Evolutionary conservation across 306 rosid species (phyloP).

Genomic region (Clitoria ternatea): DNA sequence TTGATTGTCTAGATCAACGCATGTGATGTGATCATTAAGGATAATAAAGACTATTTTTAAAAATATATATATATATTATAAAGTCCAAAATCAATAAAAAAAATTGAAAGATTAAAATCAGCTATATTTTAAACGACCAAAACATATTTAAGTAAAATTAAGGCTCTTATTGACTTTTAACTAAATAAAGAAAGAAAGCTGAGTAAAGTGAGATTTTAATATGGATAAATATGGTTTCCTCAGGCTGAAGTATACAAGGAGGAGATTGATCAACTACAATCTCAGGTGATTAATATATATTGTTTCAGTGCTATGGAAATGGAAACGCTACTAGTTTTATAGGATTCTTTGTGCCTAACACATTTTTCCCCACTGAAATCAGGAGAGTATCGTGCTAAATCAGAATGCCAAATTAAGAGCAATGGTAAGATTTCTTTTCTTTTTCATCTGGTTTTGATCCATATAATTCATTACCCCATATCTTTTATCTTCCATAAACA

Average conservation of each 20-base stretch:
- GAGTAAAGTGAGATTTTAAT: neutral
- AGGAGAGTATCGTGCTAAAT: conserved; percentile 47
- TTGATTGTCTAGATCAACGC: no score
- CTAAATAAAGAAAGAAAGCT: neutral
- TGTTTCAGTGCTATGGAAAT: neutral
- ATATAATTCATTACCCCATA: neutral
- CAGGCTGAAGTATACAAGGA: conserved; percentile 41
- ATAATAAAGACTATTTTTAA: no score
- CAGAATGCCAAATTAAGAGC: conserved; percentile 36
- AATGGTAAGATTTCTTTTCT: conserved; percentile 35
- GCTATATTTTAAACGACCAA: no score
- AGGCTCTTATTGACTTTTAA: neutral
- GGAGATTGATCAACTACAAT: conserved; percentile 32
- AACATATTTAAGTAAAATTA: no score
- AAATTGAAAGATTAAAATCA: no score
- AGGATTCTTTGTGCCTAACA: neutral
- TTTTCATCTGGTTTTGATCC: neutral
- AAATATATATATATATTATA: no score
- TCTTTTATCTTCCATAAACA: neutral
- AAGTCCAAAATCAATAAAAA: no score
- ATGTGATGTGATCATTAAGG: no score
- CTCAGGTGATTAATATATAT: conserved; percentile 47
- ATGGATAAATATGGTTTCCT: neutral
- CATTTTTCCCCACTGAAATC: conserved; percentile 5
- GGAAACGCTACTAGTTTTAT: neutral